Conservation (phyloP, 2,329 filamentous ascomycete genomes). For the Aureobasidium sp. region DNA sequence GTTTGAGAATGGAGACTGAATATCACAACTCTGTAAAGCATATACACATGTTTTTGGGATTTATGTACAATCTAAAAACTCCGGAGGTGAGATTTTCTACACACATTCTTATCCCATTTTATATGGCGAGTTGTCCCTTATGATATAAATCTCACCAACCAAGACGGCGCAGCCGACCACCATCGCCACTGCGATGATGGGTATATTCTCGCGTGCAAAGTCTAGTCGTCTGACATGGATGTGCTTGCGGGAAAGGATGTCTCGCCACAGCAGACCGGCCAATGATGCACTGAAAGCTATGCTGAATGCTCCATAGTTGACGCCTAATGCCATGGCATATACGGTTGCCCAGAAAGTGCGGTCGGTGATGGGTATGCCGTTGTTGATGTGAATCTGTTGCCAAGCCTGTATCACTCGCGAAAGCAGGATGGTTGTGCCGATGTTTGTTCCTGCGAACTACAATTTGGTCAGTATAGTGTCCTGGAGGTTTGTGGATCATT, state of each 20-base stretch:
- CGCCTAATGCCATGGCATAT: constrained; percentile 65
- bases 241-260: constrained; percentile 59
- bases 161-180: constrained; percentile 53
- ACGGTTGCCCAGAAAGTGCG: constrained; percentile 66
- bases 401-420: constrained; percentile 63
- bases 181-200: constrained; percentile 63
- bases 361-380: constrained; percentile 44
- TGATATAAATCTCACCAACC: constrained; percentile 55
- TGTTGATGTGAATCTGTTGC: constrained; percentile 48
- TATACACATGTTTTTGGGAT: not conserved
- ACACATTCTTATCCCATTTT: constrained; percentile 5
- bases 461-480: constrained; percentile 14
- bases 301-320: constrained; percentile 69
- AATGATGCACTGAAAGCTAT: constrained; percentile 63
- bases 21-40: too few species aligned
- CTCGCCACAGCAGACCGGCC: constrained; percentile 63
- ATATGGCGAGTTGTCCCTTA: constrained; percentile 35
- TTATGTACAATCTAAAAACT: not conserved
- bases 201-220: constrained; percentile 60
- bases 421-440: constrained; percentile 65
- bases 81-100: not conserved
- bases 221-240: constrained; percentile 56
- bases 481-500: not conserved
- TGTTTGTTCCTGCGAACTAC: constrained; percentile 69
- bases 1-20: too few species aligned